A percentile compares a stretch with the other conserved stretches of the same genome.
Evolutionary conservation across 1,284 basidiomycete genomes (phyloP).

Genomic region (Phellinidium pouzarii): DNA sequence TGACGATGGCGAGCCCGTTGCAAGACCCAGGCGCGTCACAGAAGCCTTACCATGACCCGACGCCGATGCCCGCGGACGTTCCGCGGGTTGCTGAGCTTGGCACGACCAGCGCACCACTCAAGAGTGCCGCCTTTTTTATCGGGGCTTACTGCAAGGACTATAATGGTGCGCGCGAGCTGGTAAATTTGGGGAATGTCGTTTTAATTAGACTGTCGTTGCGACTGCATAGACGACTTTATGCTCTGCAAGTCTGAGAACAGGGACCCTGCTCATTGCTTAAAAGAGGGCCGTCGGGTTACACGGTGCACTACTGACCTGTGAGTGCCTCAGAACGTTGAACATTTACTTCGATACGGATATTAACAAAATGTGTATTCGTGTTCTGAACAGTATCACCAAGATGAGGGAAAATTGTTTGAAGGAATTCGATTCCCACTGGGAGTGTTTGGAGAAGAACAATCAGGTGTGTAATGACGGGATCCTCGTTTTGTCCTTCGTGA

Average conservation of each 20-base stretch:
- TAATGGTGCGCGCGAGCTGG: slow-evolving; percentile 63
- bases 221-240: slow-evolving; percentile 90
- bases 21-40: slow-evolving; percentile 35
- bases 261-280: slow-evolving; percentile 90
- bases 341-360: neutral
- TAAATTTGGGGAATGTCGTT: neutral
- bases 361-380: neutral
- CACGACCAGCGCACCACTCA: slow-evolving; percentile 87
- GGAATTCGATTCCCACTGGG: slow-evolving; percentile 92
- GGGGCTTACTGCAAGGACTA: slow-evolving; percentile 94
- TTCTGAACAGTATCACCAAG: slow-evolving; percentile 69
- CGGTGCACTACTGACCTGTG: slow-evolving; percentile 93
- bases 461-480: slow-evolving; percentile 52
- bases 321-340: slow-evolving; percentile 31
- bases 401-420: slow-evolving; percentile 88
- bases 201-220: slow-evolving; percentile 12
- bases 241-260: slow-evolving; percentile 92
- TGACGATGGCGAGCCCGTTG: slow-evolving; percentile 46
- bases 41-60: slow-evolving; percentile 57
- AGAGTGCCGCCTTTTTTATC: slow-evolving; percentile 96
- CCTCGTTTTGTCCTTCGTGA: slow-evolving; percentile 1
- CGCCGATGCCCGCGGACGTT: slow-evolving; percentile 65
- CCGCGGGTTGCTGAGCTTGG: slow-evolving; percentile 92
- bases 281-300: slow-evolving; percentile 94
- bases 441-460: slow-evolving; percentile 93